A percentile compares a stretch with the other conserved stretches of the same genome.
phyloP scores from a whole-genome alignment of 257 asterid genomes.

The Petunia secreta region DNA sequence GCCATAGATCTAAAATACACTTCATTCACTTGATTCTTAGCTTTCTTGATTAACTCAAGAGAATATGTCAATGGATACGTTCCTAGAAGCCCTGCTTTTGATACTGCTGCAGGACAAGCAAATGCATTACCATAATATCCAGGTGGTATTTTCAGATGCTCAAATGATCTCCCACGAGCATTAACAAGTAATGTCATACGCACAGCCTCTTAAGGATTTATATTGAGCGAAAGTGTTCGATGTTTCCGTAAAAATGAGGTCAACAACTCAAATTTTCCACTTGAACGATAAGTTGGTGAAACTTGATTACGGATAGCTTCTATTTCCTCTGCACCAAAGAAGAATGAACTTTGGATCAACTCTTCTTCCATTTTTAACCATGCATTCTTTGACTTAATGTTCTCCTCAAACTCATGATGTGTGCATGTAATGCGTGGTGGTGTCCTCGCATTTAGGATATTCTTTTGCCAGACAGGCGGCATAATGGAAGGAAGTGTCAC shows the following conservation, averaged over 20 bases:
- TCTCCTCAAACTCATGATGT: conserved; percentile 24
- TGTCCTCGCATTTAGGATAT: conserved; percentile 12
- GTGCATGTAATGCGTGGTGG: conserved; percentile 11
- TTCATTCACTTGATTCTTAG: not conserved
- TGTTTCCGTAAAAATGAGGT: conserved; percentile 29
- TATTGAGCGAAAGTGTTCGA: conserved; percentile 28
- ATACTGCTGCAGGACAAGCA: conserved; percentile 25
- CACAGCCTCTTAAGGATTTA: conserved; percentile 15
- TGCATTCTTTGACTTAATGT: not conserved
- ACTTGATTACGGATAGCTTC: conserved; percentile 18
- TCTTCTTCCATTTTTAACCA: not conserved
- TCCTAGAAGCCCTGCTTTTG: conserved; percentile 17
- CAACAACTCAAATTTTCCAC: conserved; percentile 21
- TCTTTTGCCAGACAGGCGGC: conserved; percentile 38
- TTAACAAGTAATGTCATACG: not conserved
- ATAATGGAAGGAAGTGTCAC: conserved; percentile 26
- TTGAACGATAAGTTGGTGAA: not conserved
- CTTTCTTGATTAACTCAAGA: conserved; percentile 23
- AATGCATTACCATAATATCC: conserved; percentile 40
- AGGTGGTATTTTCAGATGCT: not conserved
- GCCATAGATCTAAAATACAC: conserved; percentile 34
- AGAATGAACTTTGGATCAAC: conserved; percentile 4
- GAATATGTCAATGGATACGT: conserved; percentile 28
- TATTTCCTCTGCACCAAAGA: conserved; percentile 29
- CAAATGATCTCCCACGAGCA: not conserved